Percentiles rank a stretch among this genome's conserved stretches.
phyloP scores from a whole-genome alignment of 1,284 basidiomycete species.

The Puccinia novopanici region DNA sequence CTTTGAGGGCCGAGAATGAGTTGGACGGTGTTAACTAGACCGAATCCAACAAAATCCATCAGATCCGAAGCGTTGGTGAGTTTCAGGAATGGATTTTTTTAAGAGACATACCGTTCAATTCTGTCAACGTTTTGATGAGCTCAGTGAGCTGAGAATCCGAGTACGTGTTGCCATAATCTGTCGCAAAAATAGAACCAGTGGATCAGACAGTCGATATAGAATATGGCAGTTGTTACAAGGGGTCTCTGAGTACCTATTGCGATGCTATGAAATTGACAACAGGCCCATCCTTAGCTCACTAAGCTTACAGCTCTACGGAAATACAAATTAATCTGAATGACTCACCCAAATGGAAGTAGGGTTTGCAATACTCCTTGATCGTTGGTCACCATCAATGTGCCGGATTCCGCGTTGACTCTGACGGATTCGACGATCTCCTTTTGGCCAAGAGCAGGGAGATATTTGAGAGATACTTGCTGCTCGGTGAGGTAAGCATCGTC shows the following conservation, averaged over 20 bases:
- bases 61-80: neutral
- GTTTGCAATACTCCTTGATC: constrained; percentile 25
- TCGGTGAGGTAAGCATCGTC: constrained; percentile 32
- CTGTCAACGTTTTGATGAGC: neutral
- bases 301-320: neutral
- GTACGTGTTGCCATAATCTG: constrained; percentile 12
- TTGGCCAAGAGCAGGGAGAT: constrained; percentile 9
- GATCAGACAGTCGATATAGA: neutral
- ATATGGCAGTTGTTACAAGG: too few relatives aligned
- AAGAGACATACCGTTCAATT: constrained; percentile 1
- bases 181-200: neutral
- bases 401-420: constrained; percentile 35
- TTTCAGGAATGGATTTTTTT: neutral
- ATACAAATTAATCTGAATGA: neutral
- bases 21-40: constrained; percentile 34
- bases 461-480: neutral
- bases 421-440: neutral
- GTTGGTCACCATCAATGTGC: constrained; percentile 24
- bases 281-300: neutral
- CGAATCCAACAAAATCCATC: neutral
- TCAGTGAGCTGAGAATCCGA: neutral
- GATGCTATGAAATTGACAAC: neutral
- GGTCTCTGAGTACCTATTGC: neutral
- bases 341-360: constrained; percentile 43
- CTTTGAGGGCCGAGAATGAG: constrained; percentile 28